A percentile compares a stretch with the other conserved stretches of the same genome.
Conservation (phyloP, 2,329 filamentous ascomycete genomes). For the Botryosphaeria dothidea region DNA sequence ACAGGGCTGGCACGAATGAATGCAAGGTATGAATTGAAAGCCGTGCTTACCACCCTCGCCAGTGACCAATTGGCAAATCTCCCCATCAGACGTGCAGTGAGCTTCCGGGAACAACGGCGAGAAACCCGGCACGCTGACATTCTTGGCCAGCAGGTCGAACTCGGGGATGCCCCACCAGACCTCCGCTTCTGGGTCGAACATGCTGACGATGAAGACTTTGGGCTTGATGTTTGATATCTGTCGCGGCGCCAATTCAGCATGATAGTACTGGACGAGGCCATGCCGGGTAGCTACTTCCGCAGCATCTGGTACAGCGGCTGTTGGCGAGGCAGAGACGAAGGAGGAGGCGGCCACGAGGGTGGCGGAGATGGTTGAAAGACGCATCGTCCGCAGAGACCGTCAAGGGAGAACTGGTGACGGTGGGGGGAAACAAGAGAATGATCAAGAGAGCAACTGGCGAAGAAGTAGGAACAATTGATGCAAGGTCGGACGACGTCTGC, state of each 20-base stretch:
- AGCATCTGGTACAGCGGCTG: neutral
- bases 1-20: neutral
- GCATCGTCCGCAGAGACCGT: neutral
- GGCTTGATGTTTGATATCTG: conserved; percentile 52
- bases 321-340: conserved; percentile 11
- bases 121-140: conserved; percentile 62
- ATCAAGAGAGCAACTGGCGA: neutral
- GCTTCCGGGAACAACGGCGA: conserved; percentile 66
- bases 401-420: neutral
- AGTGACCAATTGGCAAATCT: conserved; percentile 68
- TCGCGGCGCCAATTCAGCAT: neutral
- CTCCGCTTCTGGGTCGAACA: conserved; percentile 48
- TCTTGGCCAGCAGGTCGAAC: conserved; percentile 58
- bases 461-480: neutral
- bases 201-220: conserved; percentile 64
- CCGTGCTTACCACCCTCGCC: conserved; percentile 51
- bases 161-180: conserved; percentile 60
- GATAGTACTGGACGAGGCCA: neutral
- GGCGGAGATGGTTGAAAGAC: neutral
- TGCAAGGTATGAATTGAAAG: neutral
- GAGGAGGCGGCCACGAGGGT: neutral
- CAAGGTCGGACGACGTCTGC: neutral
- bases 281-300: neutral
- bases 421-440: neutral
- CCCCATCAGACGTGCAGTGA: conserved; percentile 62